Evolutionary conservation across 768 basidiomycete genomes (phyloP), one percentile per base, ranked within the genome.

Genomic region (Boletus sp.): DNA sequence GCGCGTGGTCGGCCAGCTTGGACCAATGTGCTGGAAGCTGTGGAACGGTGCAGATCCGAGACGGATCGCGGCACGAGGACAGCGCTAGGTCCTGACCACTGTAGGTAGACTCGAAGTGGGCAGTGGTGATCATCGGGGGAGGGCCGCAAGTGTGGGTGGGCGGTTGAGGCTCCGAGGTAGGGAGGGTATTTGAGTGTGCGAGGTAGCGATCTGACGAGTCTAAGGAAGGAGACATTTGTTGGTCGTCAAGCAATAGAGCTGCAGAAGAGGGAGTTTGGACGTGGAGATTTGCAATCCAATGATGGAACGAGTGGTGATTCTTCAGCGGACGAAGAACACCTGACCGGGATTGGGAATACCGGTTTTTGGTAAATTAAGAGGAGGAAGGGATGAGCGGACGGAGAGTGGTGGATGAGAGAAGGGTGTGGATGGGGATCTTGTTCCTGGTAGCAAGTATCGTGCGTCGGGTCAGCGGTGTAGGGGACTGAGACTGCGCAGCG

Each of bases 221-320:
- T 32, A 56, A 59, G 59, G 66, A 67, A 68, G 70, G 64, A 8
- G 67, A 56, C 63, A 71, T 69, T 60, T 63, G 63, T 58, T 72
- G 69, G 69, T 72, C 25, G 67, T 67, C 67, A 71, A 41, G 68
- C 48, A 60, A 37, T 59, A 53, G 64, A 59, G 54, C 55, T 61
- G 66, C 59, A 67, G 58, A 59, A 58, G 56, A 19, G 30, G 32
- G 32, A 50, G 30, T 5, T 47, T n/a, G 39, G 55, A 56, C 2
- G 60, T 45, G 57, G 61, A 39, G 69, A 70, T 72, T 69, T 70
- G 69, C 69, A 71, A 48, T 32, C 54, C 42, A 56, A 44, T 58
- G 64, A 57, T 64, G 35, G 70, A 63, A 58, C 44, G 46, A 45
- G 25, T 5, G 44, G 4, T 15, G 61, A 37, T 60, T 64, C 65